A percentile compares a stretch with the other conserved stretches of the same genome.
Evolutionary conservation across 106 monocot species (phyloP).

Genomic region (Acorus gramineus): DNA sequence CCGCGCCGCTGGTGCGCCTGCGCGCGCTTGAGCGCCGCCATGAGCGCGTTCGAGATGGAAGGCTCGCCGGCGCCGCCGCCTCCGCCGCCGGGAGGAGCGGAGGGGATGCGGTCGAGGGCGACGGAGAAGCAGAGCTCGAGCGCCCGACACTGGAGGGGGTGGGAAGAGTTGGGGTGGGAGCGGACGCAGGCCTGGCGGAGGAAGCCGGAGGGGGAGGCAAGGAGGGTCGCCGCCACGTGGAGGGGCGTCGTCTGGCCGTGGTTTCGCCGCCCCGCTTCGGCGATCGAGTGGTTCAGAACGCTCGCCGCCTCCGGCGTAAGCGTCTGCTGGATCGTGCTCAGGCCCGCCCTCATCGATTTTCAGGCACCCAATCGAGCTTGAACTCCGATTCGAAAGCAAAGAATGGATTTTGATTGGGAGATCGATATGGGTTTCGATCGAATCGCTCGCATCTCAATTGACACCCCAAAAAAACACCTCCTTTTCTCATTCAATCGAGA

Average conservation of each 20-base stretch:
- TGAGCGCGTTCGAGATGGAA: slow-evolving; percentile 73
- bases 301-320: slow-evolving; percentile 58
- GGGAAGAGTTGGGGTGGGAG: slow-evolving; percentile 54
- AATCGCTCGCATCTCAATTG: no score
- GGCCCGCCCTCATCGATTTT: slow-evolving; percentile 32
- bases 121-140: slow-evolving; percentile 94
- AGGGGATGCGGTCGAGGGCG: slow-evolving; percentile 76
- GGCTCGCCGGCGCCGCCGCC: slow-evolving; percentile 9
- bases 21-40: slow-evolving; percentile 86
- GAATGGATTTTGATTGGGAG: no score
- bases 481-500: no score
- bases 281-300: slow-evolving; percentile 36
- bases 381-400: no score
- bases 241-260: slow-evolving; percentile 83
- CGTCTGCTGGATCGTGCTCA: slow-evolving; percentile 67
- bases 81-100: slow-evolving; percentile 2
- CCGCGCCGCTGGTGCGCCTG: slow-evolving; percentile 80
- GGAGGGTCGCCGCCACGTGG: slow-evolving; percentile 66
- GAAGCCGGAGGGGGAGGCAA: slow-evolving; percentile 35
- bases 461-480: no score
- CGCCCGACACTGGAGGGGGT: slow-evolving; percentile 82
- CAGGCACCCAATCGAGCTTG: no score
- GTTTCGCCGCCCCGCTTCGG: slow-evolving; percentile 45
- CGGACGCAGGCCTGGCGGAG: slow-evolving; percentile 63
- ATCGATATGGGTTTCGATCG: no score